A percentile compares a stretch with the other conserved stretches of the same genome.
These are phyloP conservation scores for Lunularia cruciata DNA, from an alignment of 225 moss, liverwort and hornwort genomes.

Conservation along the genomic window DNA sequence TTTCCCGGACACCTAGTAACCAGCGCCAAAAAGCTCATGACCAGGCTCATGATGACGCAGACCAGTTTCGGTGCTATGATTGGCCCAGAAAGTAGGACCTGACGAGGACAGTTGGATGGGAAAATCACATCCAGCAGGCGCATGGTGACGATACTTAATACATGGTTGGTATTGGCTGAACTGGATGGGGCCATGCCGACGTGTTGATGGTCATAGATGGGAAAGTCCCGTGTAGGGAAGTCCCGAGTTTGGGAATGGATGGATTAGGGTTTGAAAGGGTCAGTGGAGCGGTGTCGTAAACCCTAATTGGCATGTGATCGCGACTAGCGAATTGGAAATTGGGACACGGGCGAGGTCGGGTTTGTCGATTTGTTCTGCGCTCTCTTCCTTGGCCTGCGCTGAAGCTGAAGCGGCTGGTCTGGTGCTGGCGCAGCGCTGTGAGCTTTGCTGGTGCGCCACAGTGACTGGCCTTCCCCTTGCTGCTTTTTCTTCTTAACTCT, in stretches of 20 bases:
- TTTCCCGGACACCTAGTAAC: background rate
- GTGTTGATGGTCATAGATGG: background rate
- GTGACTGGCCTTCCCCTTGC: conserved; percentile 9
- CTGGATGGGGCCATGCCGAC: background rate
- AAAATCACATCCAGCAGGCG: background rate
- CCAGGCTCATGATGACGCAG: no score
- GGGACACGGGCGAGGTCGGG: background rate
- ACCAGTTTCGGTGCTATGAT: no score
- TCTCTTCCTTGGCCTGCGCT: background rate
- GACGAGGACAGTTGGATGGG: conserved; percentile 2
- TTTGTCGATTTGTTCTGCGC: background rate
- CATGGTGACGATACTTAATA: background rate
- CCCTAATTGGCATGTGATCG: conserved; percentile 16
- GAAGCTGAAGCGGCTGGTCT: no score
- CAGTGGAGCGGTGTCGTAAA: conserved; percentile 10
- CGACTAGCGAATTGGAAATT: background rate
- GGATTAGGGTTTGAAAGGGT: conserved; percentile 4
- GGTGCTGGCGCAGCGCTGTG: conserved; percentile 14
- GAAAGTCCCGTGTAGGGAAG: background rate
- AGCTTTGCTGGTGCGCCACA: background rate
- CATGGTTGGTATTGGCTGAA: background rate
- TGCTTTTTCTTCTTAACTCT: background rate
- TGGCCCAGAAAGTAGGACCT: no score
- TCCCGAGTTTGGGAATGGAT: background rate
- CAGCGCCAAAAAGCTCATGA: background rate